These are phyloP conservation scores for Herpetomonas tarakana DNA, from an alignment of 208 protist species.

Conservation along the genomic window DNA sequence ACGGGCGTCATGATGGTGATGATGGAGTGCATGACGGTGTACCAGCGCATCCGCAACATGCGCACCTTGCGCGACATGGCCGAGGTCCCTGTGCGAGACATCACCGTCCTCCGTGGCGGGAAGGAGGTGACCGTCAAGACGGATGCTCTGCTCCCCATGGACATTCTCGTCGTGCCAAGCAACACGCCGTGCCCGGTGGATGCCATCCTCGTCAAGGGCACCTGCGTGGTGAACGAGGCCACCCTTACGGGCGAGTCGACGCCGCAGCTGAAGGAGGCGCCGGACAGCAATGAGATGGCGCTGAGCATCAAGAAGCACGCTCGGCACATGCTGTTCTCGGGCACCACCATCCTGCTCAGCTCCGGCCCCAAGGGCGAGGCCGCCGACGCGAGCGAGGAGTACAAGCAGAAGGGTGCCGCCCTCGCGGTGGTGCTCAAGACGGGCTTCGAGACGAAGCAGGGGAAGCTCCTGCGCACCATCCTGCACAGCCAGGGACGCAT, in stretches of 20 bases:
- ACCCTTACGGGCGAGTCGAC: conserved; percentile 99
- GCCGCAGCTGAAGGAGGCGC: conserved; percentile 96
- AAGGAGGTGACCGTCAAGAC: conserved; percentile 58
- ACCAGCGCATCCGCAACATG: conserved; percentile 93
- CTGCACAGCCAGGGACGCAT: conserved; percentile 92
- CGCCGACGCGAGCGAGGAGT: conserved; percentile 18
- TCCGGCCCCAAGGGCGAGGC: conserved; percentile 56
- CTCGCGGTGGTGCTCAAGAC: conserved; percentile 98
- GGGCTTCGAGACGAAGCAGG: conserved; percentile 98
- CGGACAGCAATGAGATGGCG: conserved; percentile 56
- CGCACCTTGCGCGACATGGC: conserved; percentile 91
- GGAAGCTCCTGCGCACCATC: conserved; percentile 94
- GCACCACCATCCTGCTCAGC: conserved; percentile 93
- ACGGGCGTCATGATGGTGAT: conserved; percentile 97
- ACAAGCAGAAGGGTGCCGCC: conserved; percentile 24
- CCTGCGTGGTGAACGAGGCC: conserved; percentile 98
- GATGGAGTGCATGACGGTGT: conserved; percentile 96
- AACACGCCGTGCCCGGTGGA: conserved; percentile 92
- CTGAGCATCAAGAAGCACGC: conserved; percentile 89
- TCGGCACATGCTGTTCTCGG: conserved; percentile 92
- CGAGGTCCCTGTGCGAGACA: conserved; percentile 77
- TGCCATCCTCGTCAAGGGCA: conserved; percentile 93
- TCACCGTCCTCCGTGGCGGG: conserved; percentile 73
- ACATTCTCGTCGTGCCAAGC: conserved; percentile 91
- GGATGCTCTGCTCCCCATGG: conserved; percentile 91